These are phyloP conservation scores for Nannizzia gypsea DNA, from an alignment of 2,329 filamentous ascomycete genomes.

Conservation along the genomic window DNA sequence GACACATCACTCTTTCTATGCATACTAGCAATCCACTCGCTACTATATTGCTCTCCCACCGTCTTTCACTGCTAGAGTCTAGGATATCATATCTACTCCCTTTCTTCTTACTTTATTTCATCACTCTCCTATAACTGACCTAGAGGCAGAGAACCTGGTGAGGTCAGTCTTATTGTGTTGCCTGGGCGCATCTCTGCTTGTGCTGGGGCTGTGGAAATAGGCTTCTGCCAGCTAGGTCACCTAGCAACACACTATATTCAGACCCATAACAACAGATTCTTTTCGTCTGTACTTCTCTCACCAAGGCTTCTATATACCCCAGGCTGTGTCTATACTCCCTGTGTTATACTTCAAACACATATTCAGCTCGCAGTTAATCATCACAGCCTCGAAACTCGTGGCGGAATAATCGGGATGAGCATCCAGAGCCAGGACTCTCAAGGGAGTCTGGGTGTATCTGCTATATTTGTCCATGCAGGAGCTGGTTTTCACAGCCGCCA, in stretches of 20 bases:
- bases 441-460: conserved; percentile 44
- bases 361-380: not conserved
- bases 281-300: not conserved
- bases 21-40: not conserved
- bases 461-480: conserved; percentile 91
- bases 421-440: conserved; percentile 5
- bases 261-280: not conserved
- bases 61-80: not conserved
- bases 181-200: not conserved
- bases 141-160: not conserved
- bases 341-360: not conserved
- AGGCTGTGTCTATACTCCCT: not conserved
- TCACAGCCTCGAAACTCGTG: not conserved
- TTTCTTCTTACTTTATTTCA: not conserved
- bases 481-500: conserved; percentile 83
- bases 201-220: not conserved
- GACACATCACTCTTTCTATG: not conserved
- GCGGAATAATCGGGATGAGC: not conserved
- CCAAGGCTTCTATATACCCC: not conserved
- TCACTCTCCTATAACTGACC: not conserved
- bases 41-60: not conserved
- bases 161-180: not conserved
- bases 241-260: not conserved
- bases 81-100: not conserved
- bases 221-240: not conserved